Evolutionary conservation across 805 yeast genomes (phyloP), one percentile per base, ranked within the genome.

Genomic region (Metschnikowia cerradonensis): DNA sequence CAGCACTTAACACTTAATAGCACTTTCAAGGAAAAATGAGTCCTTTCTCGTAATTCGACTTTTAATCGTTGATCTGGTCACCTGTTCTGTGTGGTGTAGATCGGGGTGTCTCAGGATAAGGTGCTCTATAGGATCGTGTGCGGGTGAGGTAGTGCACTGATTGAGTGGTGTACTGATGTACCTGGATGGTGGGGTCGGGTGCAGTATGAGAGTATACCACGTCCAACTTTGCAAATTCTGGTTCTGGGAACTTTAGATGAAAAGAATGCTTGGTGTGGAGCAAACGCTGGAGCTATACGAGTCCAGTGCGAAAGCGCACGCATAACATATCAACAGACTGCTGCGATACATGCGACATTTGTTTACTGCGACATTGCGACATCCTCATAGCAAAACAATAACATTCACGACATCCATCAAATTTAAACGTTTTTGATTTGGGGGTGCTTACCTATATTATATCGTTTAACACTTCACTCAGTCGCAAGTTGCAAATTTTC

Each of bases 251-350:
- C 11, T 26, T 26, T 10, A 26, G 30, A 26, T 26, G n/a, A 39
- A 23, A 35, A 22, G 19, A 31, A 14, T 41, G 45, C 11, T 37
- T 14, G 19, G 15, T 13, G 36, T 41, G 45, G 36, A 19, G 36
- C 45, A 41, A 41, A 19, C 26, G n/a, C 30, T 17, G 20, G 36
- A 14, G 41, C 26, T 31, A 23, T 41, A 32, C 45, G 45, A 39
- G 45, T 41, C 30, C 44, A 36, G 45, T 31, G 35, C 36, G 31
- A 41, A 20, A 38, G 30, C n/a, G 41, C 30, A 39, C 41, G 41
- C 23, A 30, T 31, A 19, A 5, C 7, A 13, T 11, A 26, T 11
- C 30, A 26, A 26, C 30, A 26, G 30, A 26, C 30, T 26, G 36
- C n/a, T 17, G 45, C 26, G 36, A 41, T 23, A 31, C 20, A 19